Evolutionary conservation across 1,284 basidiomycete genomes (phyloP).

Genomic region (Mycena citricolor): DNA sequence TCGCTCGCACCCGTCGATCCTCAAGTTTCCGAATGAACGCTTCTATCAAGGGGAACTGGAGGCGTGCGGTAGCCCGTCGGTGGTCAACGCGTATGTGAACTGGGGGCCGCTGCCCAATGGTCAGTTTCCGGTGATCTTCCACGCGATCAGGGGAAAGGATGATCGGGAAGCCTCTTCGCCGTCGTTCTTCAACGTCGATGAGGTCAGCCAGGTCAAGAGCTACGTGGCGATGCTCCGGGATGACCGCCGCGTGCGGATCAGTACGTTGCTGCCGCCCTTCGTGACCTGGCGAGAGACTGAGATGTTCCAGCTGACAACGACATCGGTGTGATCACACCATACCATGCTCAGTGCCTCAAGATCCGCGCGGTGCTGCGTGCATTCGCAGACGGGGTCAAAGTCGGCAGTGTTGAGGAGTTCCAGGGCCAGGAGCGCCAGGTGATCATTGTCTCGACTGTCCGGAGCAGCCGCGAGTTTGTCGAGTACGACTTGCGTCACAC

Average conservation of each 20-base stretch:
- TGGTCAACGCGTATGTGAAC: slow-evolving; percentile 37
- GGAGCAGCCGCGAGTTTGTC: slow-evolving; percentile 57
- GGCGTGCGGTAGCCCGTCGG: slow-evolving; percentile 37
- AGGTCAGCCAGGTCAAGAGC: slow-evolving; percentile 40
- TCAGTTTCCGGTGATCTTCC: slow-evolving; percentile 49
- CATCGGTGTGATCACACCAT: slow-evolving; percentile 57
- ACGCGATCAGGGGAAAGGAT: slow-evolving; percentile 44
- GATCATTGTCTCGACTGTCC: slow-evolving; percentile 67
- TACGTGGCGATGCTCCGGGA: slow-evolving; percentile 37
- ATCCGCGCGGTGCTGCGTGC: slow-evolving; percentile 38
- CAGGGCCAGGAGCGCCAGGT: slow-evolving; percentile 56
- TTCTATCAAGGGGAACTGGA: slow-evolving; percentile 56
- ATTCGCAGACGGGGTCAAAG: slow-evolving; percentile 42
- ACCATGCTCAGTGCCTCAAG: slow-evolving; percentile 52
- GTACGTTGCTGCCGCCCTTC: too few species aligned
- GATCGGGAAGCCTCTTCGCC: slow-evolving; percentile 42
- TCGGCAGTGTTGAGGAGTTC: slow-evolving; percentile 63
- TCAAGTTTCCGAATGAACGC: slow-evolving; percentile 54
- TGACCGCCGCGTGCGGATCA: too few species aligned
- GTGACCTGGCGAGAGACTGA: too few species aligned
- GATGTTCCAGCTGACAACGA: too few species aligned
- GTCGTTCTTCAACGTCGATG: slow-evolving; percentile 50
- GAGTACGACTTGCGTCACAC: slow-evolving; percentile 45
- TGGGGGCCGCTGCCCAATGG: slow-evolving; percentile 34
- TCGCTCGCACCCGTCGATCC: slow-evolving; percentile 55